Percentiles rank a stretch among this genome's conserved stretches.
These are phyloP conservation scores for Auriscalpium vulgare DNA, from an alignment of 768 basidiomycete species.

Conservation along the genomic window DNA sequence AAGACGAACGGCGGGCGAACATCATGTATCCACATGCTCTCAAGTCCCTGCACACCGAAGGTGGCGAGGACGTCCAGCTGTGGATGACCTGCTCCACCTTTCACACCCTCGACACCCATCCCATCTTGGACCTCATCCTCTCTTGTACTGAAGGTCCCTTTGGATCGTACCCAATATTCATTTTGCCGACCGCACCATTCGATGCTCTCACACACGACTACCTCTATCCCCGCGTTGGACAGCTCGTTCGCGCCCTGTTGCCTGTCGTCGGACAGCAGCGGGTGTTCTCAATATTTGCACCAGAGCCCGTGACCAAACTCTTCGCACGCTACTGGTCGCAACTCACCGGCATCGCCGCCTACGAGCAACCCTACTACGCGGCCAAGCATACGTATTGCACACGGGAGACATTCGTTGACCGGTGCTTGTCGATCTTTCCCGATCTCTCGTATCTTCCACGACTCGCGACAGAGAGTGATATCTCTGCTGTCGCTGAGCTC, in stretches of 20 bases:
- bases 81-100: conserved; percentile 26
- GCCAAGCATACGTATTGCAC: conserved; percentile 55
- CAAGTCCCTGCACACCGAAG: conserved; percentile 17
- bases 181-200: conserved; percentile 29
- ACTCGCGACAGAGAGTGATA: conserved; percentile 31
- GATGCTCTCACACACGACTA: conserved; percentile 27
- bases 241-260: conserved; percentile 34
- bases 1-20: conserved; percentile 33
- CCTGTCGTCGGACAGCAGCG: conserved; percentile 29
- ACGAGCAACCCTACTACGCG: conserved; percentile 48
- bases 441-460: conserved; percentile 31
- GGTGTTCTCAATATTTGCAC: conserved; percentile 62
- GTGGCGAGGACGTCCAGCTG: conserved; percentile 1
- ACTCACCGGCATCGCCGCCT: conserved; percentile 32
- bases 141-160: conserved; percentile 49
- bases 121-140: conserved; percentile 41
- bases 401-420: conserved; percentile 23
- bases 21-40: conserved; percentile 33
- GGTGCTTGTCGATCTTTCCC: not conserved
- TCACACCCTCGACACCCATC: not conserved
- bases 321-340: conserved; percentile 45
- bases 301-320: conserved; percentile 32
- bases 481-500: conserved; percentile 32
- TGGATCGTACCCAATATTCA: conserved; percentile 60
- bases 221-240: conserved; percentile 32